Base-by-base conservation (phyloP, 306 rosid species). In the Prosopis cineraria region DNA sequence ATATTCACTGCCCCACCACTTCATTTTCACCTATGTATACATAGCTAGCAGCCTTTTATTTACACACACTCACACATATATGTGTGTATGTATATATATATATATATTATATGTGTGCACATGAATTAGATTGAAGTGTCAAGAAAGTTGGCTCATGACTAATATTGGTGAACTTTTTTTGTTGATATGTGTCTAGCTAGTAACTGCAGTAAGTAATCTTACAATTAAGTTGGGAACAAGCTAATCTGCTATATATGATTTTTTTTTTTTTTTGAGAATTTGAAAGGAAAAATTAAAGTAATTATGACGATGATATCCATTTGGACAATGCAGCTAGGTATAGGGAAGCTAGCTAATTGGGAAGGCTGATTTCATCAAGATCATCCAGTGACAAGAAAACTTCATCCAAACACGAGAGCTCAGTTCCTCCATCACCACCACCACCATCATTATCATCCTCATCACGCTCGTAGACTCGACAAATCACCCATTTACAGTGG, bases 401-500 rank as follows among this genome's bases (percentile, higher is more conserved):
- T 83, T 95, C 98, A 79, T 95, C 98, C 96, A 95, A 87, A 85
- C 96, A 90, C 3, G 98, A 94, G 25, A 94, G 91, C 74, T 92
- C 95, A 4, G 86, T 82, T 68, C 97, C 97, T 67, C 84, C 87
- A 60, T 79, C 83, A n/a, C n/a, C n/a, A n/a, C 37, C 76, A 33
- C 67, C 83, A 11, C 48, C 82, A 43, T 84, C 87, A 52, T 80
- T 78, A 16, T 44, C 79, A 24, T 75, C 87, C 5, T 52, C 84
- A 47, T 84, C 82, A 40, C 80, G 84, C 80, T 93, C 94, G 22
- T 83, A 89, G 53, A 93, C 98, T 72, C 90, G 84, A 80, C 98
- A 93, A 36, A 91, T 45, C 72, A 91, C 94, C 88, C 93, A 93
- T 76, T 81, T 89, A 59, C 84, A 85, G 1, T 73, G 74, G 79